A percentile compares a stretch with the other conserved stretches of the same genome.
Conservation (phyloP, 495 filamentous ascomycete genomes). For the Neurospora sp. region DNA sequence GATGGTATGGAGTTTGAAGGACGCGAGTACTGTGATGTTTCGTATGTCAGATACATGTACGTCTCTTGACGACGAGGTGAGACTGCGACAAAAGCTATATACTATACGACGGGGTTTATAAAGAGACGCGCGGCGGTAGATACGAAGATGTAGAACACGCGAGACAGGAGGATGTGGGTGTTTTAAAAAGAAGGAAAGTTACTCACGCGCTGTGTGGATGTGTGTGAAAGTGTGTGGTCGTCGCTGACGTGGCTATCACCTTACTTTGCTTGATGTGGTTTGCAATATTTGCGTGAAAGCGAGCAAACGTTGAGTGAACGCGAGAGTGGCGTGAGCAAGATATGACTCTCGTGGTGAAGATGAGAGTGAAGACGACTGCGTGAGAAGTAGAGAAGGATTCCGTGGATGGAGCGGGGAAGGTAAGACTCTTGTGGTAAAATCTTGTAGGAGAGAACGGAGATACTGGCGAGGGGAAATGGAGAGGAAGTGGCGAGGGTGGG, state of each 20-base stretch:
- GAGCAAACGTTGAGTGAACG: background rate
- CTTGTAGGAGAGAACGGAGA: background rate
- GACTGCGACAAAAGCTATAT: background rate
- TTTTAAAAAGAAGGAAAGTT: background rate
- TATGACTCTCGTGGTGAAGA: background rate
- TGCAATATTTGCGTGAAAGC: background rate
- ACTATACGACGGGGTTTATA: background rate
- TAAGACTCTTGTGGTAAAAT: background rate
- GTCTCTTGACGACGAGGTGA: background rate
- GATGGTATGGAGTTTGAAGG: background rate
- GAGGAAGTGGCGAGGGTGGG: background rate
- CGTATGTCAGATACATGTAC: background rate
- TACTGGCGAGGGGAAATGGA: background rate
- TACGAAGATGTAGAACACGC: background rate
- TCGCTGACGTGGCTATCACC: background rate
- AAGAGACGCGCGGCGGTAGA: background rate
- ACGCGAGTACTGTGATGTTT: background rate
- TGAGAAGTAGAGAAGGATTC: no score
- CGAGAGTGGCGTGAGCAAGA: background rate
- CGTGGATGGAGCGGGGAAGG: background rate
- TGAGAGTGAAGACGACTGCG: no score
- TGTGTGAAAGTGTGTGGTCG: background rate
- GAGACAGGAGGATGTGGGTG: background rate
- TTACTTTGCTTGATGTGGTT: background rate
- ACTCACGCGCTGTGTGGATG: background rate